Evolutionary conservation across 768 basidiomycete genomes (phyloP).

Genomic region (Mycena epipterygia): DNA sequence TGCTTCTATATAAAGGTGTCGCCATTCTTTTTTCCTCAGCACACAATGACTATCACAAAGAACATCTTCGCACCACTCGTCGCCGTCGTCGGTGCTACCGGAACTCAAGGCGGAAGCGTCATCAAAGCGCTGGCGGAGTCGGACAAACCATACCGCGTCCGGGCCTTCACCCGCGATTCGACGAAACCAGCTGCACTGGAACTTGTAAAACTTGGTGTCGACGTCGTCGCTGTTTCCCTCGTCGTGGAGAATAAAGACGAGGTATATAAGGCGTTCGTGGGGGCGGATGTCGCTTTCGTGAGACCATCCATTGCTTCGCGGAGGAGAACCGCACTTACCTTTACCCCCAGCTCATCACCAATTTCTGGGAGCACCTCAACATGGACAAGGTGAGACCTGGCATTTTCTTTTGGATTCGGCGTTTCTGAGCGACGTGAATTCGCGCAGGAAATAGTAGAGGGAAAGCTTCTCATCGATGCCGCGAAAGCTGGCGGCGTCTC

Average conservation of each 20-base stretch:
- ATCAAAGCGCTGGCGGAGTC: slow-evolving; percentile 11
- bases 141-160: slow-evolving; percentile 21
- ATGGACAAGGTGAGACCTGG: neutral
- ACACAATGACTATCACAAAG: slow-evolving; percentile 9
- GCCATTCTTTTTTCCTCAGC: too few relatives aligned
- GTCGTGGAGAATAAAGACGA: slow-evolving; percentile 6
- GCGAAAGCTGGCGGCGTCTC: neutral
- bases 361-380: slow-evolving; percentile 20
- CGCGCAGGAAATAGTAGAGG: slow-evolving; percentile 7
- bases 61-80: slow-evolving; percentile 14
- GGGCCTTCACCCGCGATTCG: slow-evolving; percentile 18
- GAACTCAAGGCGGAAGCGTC: slow-evolving; percentile 28
- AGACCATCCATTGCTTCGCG: neutral
- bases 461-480: slow-evolving; percentile 7
- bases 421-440: neutral
- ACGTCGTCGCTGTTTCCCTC: slow-evolving; percentile 12
- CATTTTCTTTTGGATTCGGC: neutral
- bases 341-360: slow-evolving; percentile 10
- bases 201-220: slow-evolving; percentile 1
- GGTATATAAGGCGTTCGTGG: slow-evolving; percentile 13
- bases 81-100: slow-evolving; percentile 21
- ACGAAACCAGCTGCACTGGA: slow-evolving; percentile 5
- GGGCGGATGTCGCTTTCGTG: slow-evolving; percentile 23
- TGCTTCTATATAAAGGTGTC: too few relatives aligned
- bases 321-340: neutral